phyloP scores from a whole-genome alignment of 164 flowering plant genomes.

The Umbellularia californica region DNA sequence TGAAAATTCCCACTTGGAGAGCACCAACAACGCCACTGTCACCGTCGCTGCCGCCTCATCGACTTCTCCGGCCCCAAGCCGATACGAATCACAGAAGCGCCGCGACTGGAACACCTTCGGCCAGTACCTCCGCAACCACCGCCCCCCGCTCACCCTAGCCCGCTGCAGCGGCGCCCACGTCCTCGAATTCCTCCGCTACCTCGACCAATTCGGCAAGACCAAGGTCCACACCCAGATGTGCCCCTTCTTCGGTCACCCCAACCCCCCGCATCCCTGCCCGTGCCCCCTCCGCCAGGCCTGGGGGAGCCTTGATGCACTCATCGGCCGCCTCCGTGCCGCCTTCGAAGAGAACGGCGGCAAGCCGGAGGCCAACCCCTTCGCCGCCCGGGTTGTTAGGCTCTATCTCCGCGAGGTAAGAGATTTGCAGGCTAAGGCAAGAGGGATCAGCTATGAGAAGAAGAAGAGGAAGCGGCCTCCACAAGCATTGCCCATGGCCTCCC shows the following conservation, averaged over 20 bases:
- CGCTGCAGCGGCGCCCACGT: conserved; percentile 85
- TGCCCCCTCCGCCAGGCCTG: conserved; percentile 88
- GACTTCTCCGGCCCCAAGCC: conserved; percentile 41
- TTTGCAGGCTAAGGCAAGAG: conserved; percentile 71
- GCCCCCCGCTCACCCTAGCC: conserved; percentile 70
- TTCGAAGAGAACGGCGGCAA: conserved; percentile 77
- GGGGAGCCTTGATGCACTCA: conserved; percentile 85
- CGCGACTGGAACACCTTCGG: conserved; percentile 84
- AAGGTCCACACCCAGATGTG: conserved; percentile 70
- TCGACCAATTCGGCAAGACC: conserved; percentile 82
- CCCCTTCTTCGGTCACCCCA: conserved; percentile 77
- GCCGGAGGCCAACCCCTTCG: conserved; percentile 79
- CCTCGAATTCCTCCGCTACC: conserved; percentile 71
- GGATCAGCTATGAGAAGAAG: conserved; percentile 83
- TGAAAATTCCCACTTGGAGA: not conserved
- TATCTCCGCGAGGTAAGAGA: conserved; percentile 73
- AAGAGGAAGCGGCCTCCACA: conserved; percentile 45
- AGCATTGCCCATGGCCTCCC: conserved; percentile 25
- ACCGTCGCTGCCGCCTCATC: conserved; percentile 29
- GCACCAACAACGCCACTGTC: not conserved
- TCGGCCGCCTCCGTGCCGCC: conserved; percentile 80
- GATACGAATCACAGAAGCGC: conserved; percentile 74
- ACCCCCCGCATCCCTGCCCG: conserved; percentile 76
- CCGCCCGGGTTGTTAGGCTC: conserved; percentile 70
- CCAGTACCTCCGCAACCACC: conserved; percentile 72